phyloP scores from a whole-genome alignment of 2,329 filamentous ascomycete species.

The Nemania diffusa region DNA sequence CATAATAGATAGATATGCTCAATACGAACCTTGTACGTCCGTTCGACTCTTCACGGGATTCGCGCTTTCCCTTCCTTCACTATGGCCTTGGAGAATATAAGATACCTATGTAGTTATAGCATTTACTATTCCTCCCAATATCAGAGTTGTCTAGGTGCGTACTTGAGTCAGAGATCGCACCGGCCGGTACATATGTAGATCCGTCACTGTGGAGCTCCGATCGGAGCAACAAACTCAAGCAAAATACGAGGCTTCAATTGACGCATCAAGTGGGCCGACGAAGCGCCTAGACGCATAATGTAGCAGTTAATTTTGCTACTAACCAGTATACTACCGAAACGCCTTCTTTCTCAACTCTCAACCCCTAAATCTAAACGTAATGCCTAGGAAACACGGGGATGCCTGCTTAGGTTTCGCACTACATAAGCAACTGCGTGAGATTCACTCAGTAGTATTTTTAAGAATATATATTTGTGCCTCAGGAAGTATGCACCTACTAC shows the following conservation, averaged over 20 bases:
- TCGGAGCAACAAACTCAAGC: conserved; percentile 38
- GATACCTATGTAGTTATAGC: neutral
- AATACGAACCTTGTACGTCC: neutral
- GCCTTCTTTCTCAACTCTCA: too few relatives aligned
- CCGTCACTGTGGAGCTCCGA: conserved; percentile 38
- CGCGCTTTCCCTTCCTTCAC: neutral
- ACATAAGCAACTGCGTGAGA: too few relatives aligned
- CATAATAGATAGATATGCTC: conserved; percentile 52
- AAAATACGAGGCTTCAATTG: conserved; percentile 41
- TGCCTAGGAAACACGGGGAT: neutral
- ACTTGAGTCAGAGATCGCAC: conserved; percentile 28
- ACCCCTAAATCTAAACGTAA: neutral
- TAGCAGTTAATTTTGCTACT: conserved; percentile 7
- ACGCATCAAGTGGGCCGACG: conserved; percentile 34
- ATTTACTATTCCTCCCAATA: conserved; percentile 2
- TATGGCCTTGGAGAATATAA: neutral
- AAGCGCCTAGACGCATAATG: neutral
- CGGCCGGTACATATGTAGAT: neutral
- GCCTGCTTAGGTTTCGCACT: neutral
- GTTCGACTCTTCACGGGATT: neutral
- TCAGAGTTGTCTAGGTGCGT: neutral
- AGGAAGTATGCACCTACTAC: too few relatives aligned
- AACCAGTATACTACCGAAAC: conserved; percentile 1
- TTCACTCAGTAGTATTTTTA: too few relatives aligned
- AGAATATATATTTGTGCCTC: too few relatives aligned